A percentile compares a stretch with the other conserved stretches of the same genome.
phyloP scores from a whole-genome alignment of 257 asterid genomes.

The Apocynum venetum region DNA sequence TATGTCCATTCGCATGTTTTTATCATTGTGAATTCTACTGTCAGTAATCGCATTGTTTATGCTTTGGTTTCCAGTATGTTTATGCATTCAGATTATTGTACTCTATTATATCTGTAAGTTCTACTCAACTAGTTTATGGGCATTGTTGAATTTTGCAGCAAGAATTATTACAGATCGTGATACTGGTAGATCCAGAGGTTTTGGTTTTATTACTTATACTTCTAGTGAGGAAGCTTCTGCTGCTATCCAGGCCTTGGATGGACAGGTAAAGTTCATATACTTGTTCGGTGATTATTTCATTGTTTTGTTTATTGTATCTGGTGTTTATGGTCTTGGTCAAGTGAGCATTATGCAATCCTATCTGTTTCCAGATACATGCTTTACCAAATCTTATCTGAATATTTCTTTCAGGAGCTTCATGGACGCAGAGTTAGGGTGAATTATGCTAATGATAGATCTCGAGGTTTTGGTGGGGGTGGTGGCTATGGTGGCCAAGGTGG shows the following conservation, averaged over 20 bases:
- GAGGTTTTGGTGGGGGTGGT: constrained; percentile 44
- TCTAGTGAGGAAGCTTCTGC: constrained; percentile 69
- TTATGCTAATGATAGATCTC: constrained; percentile 64
- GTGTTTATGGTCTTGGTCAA: not conserved
- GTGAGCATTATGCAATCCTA: not conserved
- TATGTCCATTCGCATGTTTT: not conserved
- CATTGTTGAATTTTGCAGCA: constrained; percentile 38
- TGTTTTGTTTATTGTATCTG: not conserved
- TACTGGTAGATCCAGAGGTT: constrained; percentile 80
- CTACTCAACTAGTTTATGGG: not conserved
- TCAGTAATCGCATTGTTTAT: not conserved
- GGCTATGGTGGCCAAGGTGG: constrained; percentile 6
- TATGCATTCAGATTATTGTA: not conserved
- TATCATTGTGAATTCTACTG: not conserved
- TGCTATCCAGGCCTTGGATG: constrained; percentile 89
- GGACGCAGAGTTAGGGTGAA: constrained; percentile 73
- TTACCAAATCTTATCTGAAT: not conserved
- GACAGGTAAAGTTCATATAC: constrained; percentile 41
- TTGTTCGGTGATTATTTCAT: not conserved
- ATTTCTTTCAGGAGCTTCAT: constrained; percentile 56
- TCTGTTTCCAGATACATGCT: not conserved
- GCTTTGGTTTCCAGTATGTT: not conserved
- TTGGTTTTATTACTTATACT: constrained; percentile 70
- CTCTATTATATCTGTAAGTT: not conserved
- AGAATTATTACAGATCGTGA: constrained; percentile 73